Conservation (phyloP, 73 alveolate species). For the Paramecium tetraurelia region DNA sequence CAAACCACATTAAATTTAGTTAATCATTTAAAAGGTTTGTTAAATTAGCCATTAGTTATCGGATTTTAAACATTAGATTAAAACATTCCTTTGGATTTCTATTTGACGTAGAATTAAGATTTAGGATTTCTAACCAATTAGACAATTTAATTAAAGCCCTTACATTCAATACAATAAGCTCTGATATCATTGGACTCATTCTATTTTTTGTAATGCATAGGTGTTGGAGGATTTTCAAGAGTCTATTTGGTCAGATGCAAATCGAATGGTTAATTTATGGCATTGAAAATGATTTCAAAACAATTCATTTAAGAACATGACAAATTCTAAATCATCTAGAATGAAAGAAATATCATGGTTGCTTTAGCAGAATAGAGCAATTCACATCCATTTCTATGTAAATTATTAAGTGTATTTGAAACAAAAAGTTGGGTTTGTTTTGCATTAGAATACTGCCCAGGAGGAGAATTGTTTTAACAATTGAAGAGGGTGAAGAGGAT, state of each 20-base stretch:
- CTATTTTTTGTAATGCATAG: constrained; percentile 74
- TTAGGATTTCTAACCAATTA: neutral
- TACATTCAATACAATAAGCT: neutral
- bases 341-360: constrained; percentile 68
- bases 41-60: neutral
- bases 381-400: constrained; percentile 73
- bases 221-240: constrained; percentile 85
- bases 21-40: neutral
- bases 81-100: constrained; percentile 17
- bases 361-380: constrained; percentile 1
- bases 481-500: constrained; percentile 71
- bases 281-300: constrained; percentile 77
- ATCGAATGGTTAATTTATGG: constrained; percentile 82
- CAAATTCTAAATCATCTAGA: constrained; percentile 57
- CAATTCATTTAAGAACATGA: constrained; percentile 66
- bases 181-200: constrained; percentile 29
- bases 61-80: constrained; percentile 20
- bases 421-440: constrained; percentile 67
- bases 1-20: neutral
- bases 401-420: constrained; percentile 76
- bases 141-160: neutral
- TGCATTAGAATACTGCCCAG: constrained; percentile 63
- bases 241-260: constrained; percentile 78
- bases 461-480: constrained; percentile 66
- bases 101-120: neutral